Percentiles rank a stretch among this genome's conserved stretches.
These are phyloP conservation scores for Leccinum fuscescens DNA, from an alignment of 1,284 basidiomycete genomes.

Conservation along the genomic window DNA sequence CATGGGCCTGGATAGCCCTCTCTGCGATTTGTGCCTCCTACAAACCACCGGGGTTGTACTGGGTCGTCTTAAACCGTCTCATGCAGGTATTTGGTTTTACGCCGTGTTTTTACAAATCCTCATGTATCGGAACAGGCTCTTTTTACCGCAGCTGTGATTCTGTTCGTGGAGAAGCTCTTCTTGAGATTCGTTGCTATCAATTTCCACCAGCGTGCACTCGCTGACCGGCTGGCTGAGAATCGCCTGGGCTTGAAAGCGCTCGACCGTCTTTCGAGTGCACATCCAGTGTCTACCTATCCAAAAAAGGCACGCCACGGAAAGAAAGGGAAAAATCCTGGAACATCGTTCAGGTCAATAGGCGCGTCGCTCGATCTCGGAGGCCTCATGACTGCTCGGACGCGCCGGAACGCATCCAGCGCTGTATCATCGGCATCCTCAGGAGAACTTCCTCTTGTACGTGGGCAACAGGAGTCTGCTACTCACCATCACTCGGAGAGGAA, in stretches of 20 bases:
- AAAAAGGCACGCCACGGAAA: conserved; percentile 33
- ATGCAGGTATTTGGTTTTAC: conserved; percentile 49
- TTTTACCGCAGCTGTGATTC: conserved; percentile 59
- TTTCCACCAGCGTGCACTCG: conserved; percentile 71
- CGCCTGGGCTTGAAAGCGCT: conserved; percentile 65
- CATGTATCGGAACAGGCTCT: conserved; percentile 45
- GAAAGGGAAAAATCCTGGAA: conserved; percentile 33
- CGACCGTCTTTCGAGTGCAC: conserved; percentile 66
- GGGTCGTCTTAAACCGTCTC: conserved; percentile 64
- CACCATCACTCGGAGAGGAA: conserved; percentile 18
- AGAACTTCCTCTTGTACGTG: conserved; percentile 3
- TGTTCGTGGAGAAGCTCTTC: conserved; percentile 70
- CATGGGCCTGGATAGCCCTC: conserved; percentile 71
- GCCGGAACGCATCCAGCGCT: conserved; percentile 27
- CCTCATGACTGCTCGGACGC: conserved; percentile 23
- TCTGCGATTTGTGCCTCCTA: conserved; percentile 57
- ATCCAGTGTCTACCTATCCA: conserved; percentile 37
- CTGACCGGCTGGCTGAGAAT: conserved; percentile 70
- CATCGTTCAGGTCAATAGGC: conserved; percentile 29
- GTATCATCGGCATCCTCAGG: conserved; percentile 8
- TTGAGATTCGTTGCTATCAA: conserved; percentile 75
- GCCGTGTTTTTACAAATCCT: not conserved
- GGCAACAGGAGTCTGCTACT: conserved; percentile 20
- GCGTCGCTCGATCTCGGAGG: conserved; percentile 32
- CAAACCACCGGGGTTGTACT: conserved; percentile 62